Base-by-base conservation (phyloP, 352 stramenopile genomes). In the Thraustochytrium striatum region DNA sequence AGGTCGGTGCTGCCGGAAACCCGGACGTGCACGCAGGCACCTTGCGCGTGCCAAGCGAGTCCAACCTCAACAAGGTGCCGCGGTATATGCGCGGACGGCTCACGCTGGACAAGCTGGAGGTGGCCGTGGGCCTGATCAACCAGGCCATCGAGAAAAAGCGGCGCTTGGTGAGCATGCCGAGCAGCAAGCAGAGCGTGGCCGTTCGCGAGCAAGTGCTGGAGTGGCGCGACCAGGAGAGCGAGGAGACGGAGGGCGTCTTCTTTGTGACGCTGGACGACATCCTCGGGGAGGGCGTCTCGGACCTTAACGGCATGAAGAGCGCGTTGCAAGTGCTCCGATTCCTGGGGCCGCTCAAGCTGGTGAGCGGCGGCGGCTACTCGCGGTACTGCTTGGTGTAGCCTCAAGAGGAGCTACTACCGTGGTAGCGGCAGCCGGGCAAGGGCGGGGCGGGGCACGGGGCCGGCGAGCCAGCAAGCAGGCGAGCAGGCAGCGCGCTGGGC, bases 61-160 rank as follows among this genome's bases (percentile, higher is more conserved):
- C 43, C 11, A 30, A 62, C 41, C 35, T 75, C 7, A 30, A 16
- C 9, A 38, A 39, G 0, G 65, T 75, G 35, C 65, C 65, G 5
- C 65, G 61, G 43, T 75, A 75, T 32, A 75, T 75, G 65, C 65
- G 65, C 52, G 65, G 65, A 9, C 16, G 65, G 50, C 39, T 75
- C 9, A 75, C 65, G 21, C 41, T 75, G 44, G 65, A 70, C 2
- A 75, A 75, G 52, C 30, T 75, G 9, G 65, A 75, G 25, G 65
- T 43, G 25, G 65, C 65, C 21, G 44, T 58, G 44, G 30, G 3
- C 11, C 41, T 61, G 5, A 38, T 75, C 19, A 75, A 75, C 25
- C 30, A 30, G 11, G 30, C 65, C 50, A 47, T 75, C 3, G 44
- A 16, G 41, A 47, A 75, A 2, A 75, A 75, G 30, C 44, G 52